These are phyloP conservation scores for Fusarium continuum DNA, from an alignment of 2,329 filamentous ascomycete species.

Conservation along the genomic window DNA sequence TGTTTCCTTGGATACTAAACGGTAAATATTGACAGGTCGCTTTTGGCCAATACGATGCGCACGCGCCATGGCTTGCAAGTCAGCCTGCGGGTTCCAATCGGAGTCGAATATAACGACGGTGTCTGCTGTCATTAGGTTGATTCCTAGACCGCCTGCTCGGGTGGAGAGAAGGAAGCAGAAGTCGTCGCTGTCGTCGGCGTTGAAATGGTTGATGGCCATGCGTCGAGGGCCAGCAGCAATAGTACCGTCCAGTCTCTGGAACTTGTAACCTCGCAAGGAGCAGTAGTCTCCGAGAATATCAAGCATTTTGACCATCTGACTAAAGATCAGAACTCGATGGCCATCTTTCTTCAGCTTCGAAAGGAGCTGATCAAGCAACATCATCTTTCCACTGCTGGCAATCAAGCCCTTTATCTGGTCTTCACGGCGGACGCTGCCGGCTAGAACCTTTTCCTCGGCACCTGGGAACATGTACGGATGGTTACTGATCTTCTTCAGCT, in stretches of 20 bases:
- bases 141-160: constrained; percentile 94
- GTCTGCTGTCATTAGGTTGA: constrained; percentile 98
- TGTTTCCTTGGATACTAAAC: constrained; percentile 96
- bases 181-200: constrained; percentile 93
- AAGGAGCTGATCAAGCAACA: constrained; percentile 94
- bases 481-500: constrained; percentile 98
- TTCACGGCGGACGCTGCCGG: constrained; percentile 81
- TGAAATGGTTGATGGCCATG: constrained; percentile 98
- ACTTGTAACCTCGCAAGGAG: constrained; percentile 90
- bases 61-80: constrained; percentile 97
- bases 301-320: constrained; percentile 99
- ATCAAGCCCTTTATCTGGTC: constrained; percentile 93
- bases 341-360: constrained; percentile 92
- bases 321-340: constrained; percentile 97
- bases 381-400: constrained; percentile 99
- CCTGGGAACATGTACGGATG: constrained; percentile 98
- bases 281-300: constrained; percentile 96
- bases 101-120: constrained; percentile 98
- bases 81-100: constrained; percentile 98
- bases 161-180: constrained; percentile 97
- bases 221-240: constrained; percentile 88
- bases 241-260: constrained; percentile 93
- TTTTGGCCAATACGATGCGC: constrained; percentile 98
- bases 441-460: constrained; percentile 88
- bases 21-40: constrained; percentile 94